These are phyloP conservation scores for Eragrostis curvula DNA, from an alignment of 176 grass and related monocot genomes.

Conservation along the genomic window DNA sequence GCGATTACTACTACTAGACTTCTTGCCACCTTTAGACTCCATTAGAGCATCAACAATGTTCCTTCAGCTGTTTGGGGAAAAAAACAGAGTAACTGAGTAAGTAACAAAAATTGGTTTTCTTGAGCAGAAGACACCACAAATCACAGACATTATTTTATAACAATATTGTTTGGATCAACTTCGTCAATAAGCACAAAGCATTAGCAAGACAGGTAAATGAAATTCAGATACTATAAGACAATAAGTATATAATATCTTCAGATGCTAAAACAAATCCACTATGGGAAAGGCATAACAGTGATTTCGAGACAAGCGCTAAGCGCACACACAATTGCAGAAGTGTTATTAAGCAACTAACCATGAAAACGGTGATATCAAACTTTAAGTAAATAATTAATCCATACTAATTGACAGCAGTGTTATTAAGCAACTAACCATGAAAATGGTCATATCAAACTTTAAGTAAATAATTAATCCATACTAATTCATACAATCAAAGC, in stretches of 20 bases:
- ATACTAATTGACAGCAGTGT: background rate
- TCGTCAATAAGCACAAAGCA: background rate
- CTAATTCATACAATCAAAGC: background rate
- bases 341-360: background rate
- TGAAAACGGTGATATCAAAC: background rate
- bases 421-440: background rate
- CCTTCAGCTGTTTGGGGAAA: conserved; percentile 25
- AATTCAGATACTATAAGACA: background rate
- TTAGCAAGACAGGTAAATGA: background rate
- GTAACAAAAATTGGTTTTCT: background rate
- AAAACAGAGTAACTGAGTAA: background rate
- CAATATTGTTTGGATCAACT: background rate
- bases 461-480: background rate
- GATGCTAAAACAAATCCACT: background rate
- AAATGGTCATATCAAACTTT: background rate
- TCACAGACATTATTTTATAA: background rate
- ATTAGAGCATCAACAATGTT: conserved; percentile 81
- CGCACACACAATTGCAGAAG: background rate
- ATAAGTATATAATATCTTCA: background rate
- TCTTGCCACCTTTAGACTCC: conserved; percentile 89
- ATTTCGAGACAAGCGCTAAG: background rate
- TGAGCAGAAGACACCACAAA: background rate
- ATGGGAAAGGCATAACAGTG: background rate
- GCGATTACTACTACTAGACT: conserved; percentile 73
- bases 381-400: background rate